Percentiles rank a stretch among this genome's conserved stretches.
Conservation (phyloP, 192 early-diverging fungal species). For the Podila minutissima region DNA sequence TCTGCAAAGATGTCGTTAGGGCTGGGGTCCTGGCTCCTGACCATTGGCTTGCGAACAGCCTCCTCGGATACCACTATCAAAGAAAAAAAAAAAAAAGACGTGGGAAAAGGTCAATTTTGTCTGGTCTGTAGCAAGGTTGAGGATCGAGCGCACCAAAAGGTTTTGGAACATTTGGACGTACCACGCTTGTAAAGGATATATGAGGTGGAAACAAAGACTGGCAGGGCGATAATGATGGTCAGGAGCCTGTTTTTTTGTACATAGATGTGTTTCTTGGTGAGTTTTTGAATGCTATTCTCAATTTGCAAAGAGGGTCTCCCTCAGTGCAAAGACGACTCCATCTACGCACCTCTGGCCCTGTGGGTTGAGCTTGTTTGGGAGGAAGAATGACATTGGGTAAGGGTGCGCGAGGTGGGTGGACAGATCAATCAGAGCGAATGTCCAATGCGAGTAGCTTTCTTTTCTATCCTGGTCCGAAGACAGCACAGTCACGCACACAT, state of each 20-base stretch:
- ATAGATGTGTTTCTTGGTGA: too few species aligned
- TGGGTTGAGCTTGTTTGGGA: conserved; percentile 49
- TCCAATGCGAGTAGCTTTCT: background rate
- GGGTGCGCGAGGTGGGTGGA: background rate
- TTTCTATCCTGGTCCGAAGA: background rate
- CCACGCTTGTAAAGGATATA: conserved; percentile 46
- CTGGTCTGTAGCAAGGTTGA: background rate
- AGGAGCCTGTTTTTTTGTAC: conserved; percentile 14
- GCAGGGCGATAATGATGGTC: conserved; percentile 39
- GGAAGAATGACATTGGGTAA: conserved; percentile 29
- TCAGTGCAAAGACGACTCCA: background rate
- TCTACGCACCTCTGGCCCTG: conserved; percentile 32
- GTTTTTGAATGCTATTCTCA: background rate
- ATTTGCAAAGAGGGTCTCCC: background rate
- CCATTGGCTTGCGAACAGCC: background rate
- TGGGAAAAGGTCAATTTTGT: background rate
- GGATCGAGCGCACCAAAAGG: background rate
- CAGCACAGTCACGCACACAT: too few species aligned
- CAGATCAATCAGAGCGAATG: background rate
- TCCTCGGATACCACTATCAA: conserved; percentile 27
- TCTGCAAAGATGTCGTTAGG: conserved; percentile 32
- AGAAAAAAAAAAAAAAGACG: background rate
- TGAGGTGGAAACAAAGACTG: conserved; percentile 40
- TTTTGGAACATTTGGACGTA: background rate
- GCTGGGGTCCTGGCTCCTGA: background rate